These are phyloP conservation scores for Tolypocladium tropicale DNA, from an alignment of 2,329 filamentous ascomycete species.

Conservation along the genomic window DNA sequence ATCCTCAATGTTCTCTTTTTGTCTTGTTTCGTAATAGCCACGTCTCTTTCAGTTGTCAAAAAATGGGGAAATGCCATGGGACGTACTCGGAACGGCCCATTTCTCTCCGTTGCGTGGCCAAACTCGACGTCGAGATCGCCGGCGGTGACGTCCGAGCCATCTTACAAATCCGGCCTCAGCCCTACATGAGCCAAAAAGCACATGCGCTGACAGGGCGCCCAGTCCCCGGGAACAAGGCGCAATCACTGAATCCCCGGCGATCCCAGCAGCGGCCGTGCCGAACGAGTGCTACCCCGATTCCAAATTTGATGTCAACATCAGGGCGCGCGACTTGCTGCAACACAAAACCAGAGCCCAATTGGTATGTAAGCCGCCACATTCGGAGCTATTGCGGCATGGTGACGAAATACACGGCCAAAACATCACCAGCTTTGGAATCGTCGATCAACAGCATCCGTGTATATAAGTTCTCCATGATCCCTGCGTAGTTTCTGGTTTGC, in stretches of 20 bases:
- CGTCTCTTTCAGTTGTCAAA: too few species aligned
- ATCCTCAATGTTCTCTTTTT: too few species aligned
- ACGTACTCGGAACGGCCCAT: too few species aligned
- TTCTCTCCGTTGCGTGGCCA: too few species aligned
- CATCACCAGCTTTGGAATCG: neutral
- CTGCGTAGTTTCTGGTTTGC: neutral
- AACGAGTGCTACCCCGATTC: neutral
- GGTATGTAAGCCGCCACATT: neutral
- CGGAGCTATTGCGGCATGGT: neutral
- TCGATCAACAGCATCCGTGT: neutral
- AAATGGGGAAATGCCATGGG: too few species aligned
- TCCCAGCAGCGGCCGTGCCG: neutral
- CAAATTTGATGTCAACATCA: neutral
- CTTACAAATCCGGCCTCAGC: neutral
- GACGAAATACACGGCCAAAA: neutral
- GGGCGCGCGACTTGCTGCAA: neutral
- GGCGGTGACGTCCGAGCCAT: neutral
- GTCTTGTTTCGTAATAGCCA: too few species aligned
- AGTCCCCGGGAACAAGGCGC: neutral
- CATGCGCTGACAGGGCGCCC: neutral
- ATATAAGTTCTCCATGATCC: neutral
- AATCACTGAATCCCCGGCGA: neutral
- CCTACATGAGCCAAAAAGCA: too few species aligned
- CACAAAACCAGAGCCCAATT: too few species aligned
- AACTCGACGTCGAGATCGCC: too few species aligned